Base-by-base conservation (phyloP, 805 yeast species). In the Metschnikowia noctiluminum region DNA sequence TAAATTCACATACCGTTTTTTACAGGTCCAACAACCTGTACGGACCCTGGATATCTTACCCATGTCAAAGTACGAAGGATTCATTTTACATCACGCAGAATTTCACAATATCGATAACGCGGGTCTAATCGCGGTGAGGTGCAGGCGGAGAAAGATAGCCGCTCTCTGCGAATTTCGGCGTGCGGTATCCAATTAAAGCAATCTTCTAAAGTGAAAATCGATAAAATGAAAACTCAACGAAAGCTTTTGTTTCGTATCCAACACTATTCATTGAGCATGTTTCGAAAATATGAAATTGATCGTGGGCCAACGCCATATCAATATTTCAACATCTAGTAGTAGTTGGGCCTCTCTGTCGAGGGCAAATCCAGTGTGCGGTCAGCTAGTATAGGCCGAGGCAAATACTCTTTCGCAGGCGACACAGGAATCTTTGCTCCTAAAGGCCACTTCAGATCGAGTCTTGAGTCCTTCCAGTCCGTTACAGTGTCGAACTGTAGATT, bases 11-110 rank as follows among this genome's bases (percentile, higher is more conserved):
- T 54, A 73, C 77, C 79, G 65, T 50, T 63, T 69, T 54, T 79
- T 79, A 59, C 85, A 80, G 1, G 81, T 79, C 75, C 81, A 76
- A 52, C 85, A 80, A 0, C 84, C 85, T 3, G 78, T 78, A 50
- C 84, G 62, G 6, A 80, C 82, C 49, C 84, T 56, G 6, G 73
- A 74, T 9, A 77, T 73, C 58, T 74, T 78, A 5, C 59, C 52
- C 71, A 65, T 66, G 28, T 15, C 13, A 16, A 26, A 37, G 6
- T 6, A 21, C 21, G 21, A 21, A 21, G 21, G 7, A 15, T 37
- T 16, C 9, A 34, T 12, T 7, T 34, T 8, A 7, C 36, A 13
- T n/a, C 14, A 13, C 14, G 14, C 36, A 13, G 8, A 34, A 34
- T 34, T 10, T 21, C 21, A 21, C 4, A 21, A 21, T 21, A 21